Percentiles rank a stretch among this genome's conserved stretches.
These are phyloP conservation scores for Botryotinia globosa DNA, from an alignment of 2,329 filamentous ascomycete species.

Conservation along the genomic window DNA sequence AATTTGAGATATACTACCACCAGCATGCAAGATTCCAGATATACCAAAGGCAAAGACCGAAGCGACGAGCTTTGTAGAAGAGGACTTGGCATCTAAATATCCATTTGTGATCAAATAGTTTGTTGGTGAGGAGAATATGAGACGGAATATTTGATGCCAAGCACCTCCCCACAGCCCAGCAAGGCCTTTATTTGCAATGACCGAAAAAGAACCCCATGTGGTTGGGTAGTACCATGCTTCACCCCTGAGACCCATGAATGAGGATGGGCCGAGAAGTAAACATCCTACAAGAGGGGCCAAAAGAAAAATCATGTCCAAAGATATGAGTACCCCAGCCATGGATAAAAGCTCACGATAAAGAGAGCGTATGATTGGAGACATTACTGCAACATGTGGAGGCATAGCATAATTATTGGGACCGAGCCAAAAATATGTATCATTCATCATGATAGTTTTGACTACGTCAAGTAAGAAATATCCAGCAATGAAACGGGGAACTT, in stretches of 20 bases:
- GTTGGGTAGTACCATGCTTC: constrained; percentile 61
- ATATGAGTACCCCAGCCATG: constrained; percentile 55
- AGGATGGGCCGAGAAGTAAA: constrained; percentile 46
- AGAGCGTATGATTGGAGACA: constrained; percentile 48
- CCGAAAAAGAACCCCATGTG: constrained; percentile 53
- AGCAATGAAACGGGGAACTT: constrained; percentile 48
- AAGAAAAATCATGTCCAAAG: constrained; percentile 60
- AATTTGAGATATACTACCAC: constrained; percentile 66
- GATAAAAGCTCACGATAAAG: constrained; percentile 56
- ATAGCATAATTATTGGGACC: constrained; percentile 46
- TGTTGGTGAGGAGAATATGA: constrained; percentile 63
- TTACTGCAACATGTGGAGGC: constrained; percentile 45
- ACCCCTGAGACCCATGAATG: constrained; percentile 51
- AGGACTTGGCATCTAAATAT: constrained; percentile 41
- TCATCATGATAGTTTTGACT: constrained; percentile 64
- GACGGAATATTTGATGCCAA: constrained; percentile 91
- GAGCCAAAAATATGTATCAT: constrained; percentile 74
- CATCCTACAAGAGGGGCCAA: constrained; percentile 58
- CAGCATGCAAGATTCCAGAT: constrained; percentile 67
- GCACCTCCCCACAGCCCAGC: constrained; percentile 78
- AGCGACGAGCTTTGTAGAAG: constrained; percentile 39
- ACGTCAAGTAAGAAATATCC: constrained; percentile 69
- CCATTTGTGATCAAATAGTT: constrained; percentile 45
- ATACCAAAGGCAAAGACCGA: constrained; percentile 58
- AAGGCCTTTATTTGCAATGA: constrained; percentile 65